Base-by-base conservation (phyloP, 2,329 filamentous ascomycete genomes). In the Ophiostoma novo-ulmi region DNA sequence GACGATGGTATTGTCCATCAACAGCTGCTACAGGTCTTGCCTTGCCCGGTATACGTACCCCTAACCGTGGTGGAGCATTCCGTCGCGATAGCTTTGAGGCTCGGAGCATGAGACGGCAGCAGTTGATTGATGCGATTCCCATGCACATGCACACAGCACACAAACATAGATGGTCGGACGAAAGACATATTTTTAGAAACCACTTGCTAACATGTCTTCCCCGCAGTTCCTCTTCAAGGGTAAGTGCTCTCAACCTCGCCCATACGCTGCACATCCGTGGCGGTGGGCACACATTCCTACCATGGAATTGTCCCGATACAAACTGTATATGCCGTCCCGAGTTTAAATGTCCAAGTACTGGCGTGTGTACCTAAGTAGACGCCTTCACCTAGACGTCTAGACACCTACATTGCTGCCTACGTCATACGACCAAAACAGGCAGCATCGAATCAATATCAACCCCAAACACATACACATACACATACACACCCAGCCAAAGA, bases 161-260 rank as follows among this genome's bases (percentile, higher is more conserved):
- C 35, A n/a, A 4, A 5, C 63, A n/a, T 22, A 31, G 44, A 17
- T 48, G 44, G 44, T 20, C 44, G 44, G 3, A 31, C 11, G 38
- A 20, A 35, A 17, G 31, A 31, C 31, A 38, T 13, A n/a, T 6
- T 65, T 1, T 63, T 35, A 4, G 35, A 31, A 41, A 64, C 65
- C 64, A 38, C 36, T 58, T 73, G 67, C 73, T 74, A 69, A 74
- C 71, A 1, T 10, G 31, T 48, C 10, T 44, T 31, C 65, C 39
- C 65, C 65, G 75, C 81, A 97, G 94, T 98, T 98, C 82, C 93
- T 98, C 80, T 99, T 99, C 89, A 98, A 99, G 91, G 93, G 93
- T 97, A 85, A 73, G 71, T 67, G 36, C 63, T 39, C 20, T 13
- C 61, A 38, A 73, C 75, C 31, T 14, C 35, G 26, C n/a, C 17